phyloP scores from a whole-genome alignment of 1,284 basidiomycete species.

The Malassezia cuniculi region DNA sequence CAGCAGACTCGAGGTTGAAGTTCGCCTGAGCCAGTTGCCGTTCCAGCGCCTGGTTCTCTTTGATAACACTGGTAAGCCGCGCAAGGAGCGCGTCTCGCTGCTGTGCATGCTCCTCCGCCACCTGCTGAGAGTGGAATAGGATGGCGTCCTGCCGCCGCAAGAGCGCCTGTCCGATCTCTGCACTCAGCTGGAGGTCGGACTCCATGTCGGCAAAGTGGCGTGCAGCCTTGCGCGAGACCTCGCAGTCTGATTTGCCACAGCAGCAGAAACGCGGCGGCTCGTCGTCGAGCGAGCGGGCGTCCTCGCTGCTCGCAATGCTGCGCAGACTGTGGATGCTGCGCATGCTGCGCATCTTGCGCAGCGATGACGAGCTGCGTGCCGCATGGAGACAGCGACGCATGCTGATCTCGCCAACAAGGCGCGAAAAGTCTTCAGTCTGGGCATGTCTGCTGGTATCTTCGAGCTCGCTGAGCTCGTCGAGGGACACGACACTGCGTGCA shows the following conservation, averaged over 20 bases:
- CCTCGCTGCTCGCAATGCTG: conserved; percentile 9
- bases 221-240: conserved; percentile 24
- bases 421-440: conserved; percentile 9
- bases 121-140: conserved; percentile 51
- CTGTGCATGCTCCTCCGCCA: conserved; percentile 38
- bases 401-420: conserved; percentile 13
- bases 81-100: conserved; percentile 33
- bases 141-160: conserved; percentile 74
- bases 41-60: conserved; percentile 26
- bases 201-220: conserved; percentile 40
- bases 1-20: conserved; percentile 67
- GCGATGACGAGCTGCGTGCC: no score
- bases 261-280: conserved; percentile 18
- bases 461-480: conserved; percentile 5
- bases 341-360: no score
- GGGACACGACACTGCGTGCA: no score
- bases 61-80: conserved; percentile 25
- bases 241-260: conserved; percentile 31
- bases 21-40: conserved; percentile 68
- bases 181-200: conserved; percentile 39
- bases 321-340: conserved; percentile 3
- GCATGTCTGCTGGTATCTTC: no score
- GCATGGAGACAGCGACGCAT: conserved; percentile 3
- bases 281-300: not conserved
- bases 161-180: conserved; percentile 78